Evolutionary conservation across 2,329 filamentous ascomycete species (phyloP), one percentile per base, ranked within the genome.

Genomic region (Aspergillus sclerotialis): DNA sequence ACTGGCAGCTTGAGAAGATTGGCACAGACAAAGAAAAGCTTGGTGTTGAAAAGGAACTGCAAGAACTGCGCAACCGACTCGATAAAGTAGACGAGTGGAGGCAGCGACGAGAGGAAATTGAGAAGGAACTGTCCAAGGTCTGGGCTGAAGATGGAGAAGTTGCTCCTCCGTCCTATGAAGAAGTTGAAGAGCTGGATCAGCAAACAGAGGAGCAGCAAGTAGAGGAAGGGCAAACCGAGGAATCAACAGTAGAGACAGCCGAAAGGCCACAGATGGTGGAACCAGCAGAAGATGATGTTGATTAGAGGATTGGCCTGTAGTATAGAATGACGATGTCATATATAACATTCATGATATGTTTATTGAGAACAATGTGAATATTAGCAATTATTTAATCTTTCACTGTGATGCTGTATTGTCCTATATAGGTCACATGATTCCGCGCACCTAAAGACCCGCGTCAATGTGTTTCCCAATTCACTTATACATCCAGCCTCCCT

Each of bases 21-120:
- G 92, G 92, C 38, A 95, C 89, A 0, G 86, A 88, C 55, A 78
- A 83, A 39, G 92, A 98, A 68, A 94, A 95, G 67, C 80, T 89
- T 59, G 84, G 85, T 14, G 88, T 95, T 6, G 89, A 95, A 65
- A 86, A 85, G 57, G 92, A 98, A 60, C 69, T 96, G 11, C 76
- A 83, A 32, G 87, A 95, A 46, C 71, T 98, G 28, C 78, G 82
- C 18, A 86, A 90, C 58, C 74, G 83, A 15, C 67, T 98, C 6
- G 73, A 78, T 8, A 81, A 86, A 61, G 90, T 96, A 0, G 83
- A 90, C 35, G 74, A 80, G 49, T 93, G 87, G 87, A 87, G 90
- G 68, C 65, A 67, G 45, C 74, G 92, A 32, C 77, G 79, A 23
- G 73, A 78, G 32, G 84, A 88, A 58, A 93, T 98, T 50, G 88